Conservation (phyloP, 1,284 basidiomycete genomes). For the Cryptococcus sp. region DNA sequence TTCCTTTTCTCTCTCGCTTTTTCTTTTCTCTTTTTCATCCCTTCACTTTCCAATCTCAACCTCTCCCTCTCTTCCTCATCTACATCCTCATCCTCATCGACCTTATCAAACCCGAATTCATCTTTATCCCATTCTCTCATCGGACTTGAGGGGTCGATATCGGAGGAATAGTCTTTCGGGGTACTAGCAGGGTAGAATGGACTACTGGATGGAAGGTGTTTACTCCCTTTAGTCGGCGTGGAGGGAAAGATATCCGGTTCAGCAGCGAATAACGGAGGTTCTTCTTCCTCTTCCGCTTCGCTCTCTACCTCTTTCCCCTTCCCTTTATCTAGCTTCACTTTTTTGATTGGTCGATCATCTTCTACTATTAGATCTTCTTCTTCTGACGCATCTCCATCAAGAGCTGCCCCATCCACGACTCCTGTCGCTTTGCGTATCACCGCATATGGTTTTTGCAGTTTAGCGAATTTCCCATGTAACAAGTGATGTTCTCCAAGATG, state of each 20-base stretch:
- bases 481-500: constrained; percentile 74
- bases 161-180: constrained; percentile 41
- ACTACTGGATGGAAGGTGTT: constrained; percentile 8
- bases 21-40: neutral
- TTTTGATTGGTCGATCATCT: neutral
- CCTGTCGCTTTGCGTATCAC: constrained; percentile 47
- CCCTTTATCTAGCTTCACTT: neutral
- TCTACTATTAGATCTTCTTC: constrained; percentile 17
- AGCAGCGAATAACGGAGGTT: constrained; percentile 24
- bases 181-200: constrained; percentile 15
- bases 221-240: neutral
- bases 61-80: constrained; percentile 6
- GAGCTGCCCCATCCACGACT: neutral
- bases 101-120: constrained; percentile 18
- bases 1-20: constrained; percentile 9
- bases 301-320: constrained; percentile 2
- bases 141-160: constrained; percentile 31
- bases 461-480: constrained; percentile 77
- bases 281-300: constrained; percentile 20
- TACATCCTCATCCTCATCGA: constrained; percentile 4
- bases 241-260: constrained; percentile 12
- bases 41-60: neutral
- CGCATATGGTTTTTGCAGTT: constrained; percentile 70
- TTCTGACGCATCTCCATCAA: constrained; percentile 10
- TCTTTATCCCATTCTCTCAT: constrained; percentile 6